These are phyloP conservation scores for Melanomma pulvis-pyrius DNA, from an alignment of 495 filamentous ascomycete genomes.

Conservation along the genomic window DNA sequence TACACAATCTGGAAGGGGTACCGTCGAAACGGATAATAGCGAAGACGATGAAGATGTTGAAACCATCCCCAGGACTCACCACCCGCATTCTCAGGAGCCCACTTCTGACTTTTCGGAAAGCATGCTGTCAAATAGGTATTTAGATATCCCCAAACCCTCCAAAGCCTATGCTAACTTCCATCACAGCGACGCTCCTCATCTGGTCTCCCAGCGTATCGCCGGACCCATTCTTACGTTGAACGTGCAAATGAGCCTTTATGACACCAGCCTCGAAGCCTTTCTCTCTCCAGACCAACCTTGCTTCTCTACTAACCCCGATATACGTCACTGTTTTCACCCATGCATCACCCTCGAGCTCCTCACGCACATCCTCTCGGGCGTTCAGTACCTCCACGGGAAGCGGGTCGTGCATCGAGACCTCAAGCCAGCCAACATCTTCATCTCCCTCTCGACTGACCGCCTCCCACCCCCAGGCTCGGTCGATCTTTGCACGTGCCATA, in stretches of 20 bases:
- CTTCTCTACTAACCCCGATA: neutral
- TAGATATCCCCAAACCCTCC: neutral
- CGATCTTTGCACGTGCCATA: conserved; percentile 42
- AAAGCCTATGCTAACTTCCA: neutral
- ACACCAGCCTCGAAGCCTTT: conserved; percentile 47
- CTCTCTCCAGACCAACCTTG: conserved; percentile 33
- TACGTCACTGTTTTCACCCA: conserved; percentile 51
- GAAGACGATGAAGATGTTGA: conserved; percentile 36
- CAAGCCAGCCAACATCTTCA: conserved; percentile 54
- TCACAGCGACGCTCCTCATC: conserved; percentile 26
- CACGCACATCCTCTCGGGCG: conserved; percentile 42
- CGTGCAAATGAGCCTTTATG: conserved; percentile 52
- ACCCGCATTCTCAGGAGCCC: neutral
- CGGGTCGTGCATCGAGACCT: conserved; percentile 53
- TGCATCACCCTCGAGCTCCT: conserved; percentile 43
- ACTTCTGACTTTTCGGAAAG: conserved; percentile 14
- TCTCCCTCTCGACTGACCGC: conserved; percentile 35
- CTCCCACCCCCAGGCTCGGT: conserved; percentile 40
- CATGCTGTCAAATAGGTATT: conserved; percentile 19
- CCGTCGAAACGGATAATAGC: neutral
- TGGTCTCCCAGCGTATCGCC: neutral
- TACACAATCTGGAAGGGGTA: conserved; percentile 11
- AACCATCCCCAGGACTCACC: conserved; percentile 21
- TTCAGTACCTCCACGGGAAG: conserved; percentile 45
- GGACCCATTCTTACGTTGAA: conserved; percentile 39